phyloP scores from a whole-genome alignment of 495 filamentous ascomycete genomes.

The Podospora anserina region DNA sequence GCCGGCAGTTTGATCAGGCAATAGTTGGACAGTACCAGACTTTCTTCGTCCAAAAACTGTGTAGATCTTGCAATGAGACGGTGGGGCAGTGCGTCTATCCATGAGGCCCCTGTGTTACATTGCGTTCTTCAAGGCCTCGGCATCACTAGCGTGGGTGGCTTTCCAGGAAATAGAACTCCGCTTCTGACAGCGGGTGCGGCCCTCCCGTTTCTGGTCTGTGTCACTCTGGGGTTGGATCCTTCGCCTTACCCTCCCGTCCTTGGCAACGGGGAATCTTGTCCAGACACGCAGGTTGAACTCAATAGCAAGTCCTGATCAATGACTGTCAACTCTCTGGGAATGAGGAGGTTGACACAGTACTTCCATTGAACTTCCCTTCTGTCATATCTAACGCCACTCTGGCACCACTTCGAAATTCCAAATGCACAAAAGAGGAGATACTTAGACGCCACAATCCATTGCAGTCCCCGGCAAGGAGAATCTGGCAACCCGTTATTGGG shows the following conservation, averaged over 20 bases:
- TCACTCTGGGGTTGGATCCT: not conserved
- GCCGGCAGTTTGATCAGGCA: not conserved
- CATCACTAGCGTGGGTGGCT: not conserved
- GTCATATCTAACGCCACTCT: too few species aligned
- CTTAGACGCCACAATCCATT: not conserved
- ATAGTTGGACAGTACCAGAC: not conserved
- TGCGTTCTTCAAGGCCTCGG: not conserved
- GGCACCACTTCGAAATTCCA: not conserved
- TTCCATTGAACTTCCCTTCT: too few species aligned
- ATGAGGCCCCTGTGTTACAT: not conserved
- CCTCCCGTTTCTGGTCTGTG: not conserved
- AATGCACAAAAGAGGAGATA: not conserved
- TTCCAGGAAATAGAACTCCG: not conserved
- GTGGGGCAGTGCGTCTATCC: not conserved
- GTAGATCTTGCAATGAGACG: not conserved
- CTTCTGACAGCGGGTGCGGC: slow-evolving; percentile 10
- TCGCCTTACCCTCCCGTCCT: not conserved
- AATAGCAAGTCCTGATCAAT: too few species aligned
- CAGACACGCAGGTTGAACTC: too few species aligned
- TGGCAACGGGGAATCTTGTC: not conserved
- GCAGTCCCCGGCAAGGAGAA: not conserved
- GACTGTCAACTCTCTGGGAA: too few species aligned
- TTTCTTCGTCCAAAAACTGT: not conserved
- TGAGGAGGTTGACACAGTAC: too few species aligned
- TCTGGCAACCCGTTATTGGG: not conserved